Evolutionary conservation across 306 rosid genomes (phyloP), one percentile per base, ranked within the genome.

Genomic region (Cucurbita ficifolia): DNA sequence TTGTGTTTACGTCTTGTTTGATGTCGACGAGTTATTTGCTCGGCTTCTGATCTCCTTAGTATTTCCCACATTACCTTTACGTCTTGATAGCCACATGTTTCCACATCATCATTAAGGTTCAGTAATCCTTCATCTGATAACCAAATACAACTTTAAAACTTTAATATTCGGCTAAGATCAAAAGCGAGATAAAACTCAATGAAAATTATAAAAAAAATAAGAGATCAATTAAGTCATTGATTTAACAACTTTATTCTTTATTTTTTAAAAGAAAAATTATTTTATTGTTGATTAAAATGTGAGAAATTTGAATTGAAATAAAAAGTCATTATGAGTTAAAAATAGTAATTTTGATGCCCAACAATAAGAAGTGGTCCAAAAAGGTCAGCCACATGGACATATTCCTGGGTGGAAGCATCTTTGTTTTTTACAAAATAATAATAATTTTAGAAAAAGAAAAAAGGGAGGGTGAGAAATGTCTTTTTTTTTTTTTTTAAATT

Each of bases 61-160:
- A 92, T 90, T 62, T 92, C 92, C 96, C 98, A 92, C 98, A 92
- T 90, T 75, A 92, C 96, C 36, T 90, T 94, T 29, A 92, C 90
- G 46, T 90, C 98, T 53, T 90, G 76, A 75, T 92, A 92, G 21
- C 85, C 96, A 76, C 98, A 92, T 3, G 88, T 90, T 40, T 92
- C 86, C 33, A 92, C 88, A 72, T 92, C 96, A 73, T 87, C 83
- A 14, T 84, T 83, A 48, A 92, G 96, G 80, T 86, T 88, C 78
- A 92, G 42, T 18, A 90, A 59, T 33, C 96, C 98, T 38, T 65
- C 85, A 74, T 92, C 96, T 92, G 80, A n/a, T 68, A 13, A 38
- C 3, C 13, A 17, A 53, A 50, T 13, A 36, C 36, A 10, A 55
- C 16, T 19, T 21, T 19, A 0, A 54, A 19, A 18, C 7, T 54